Percentiles rank a stretch among this genome's conserved stretches.
Evolutionary conservation across 495 filamentous ascomycete species (phyloP).

Genomic region (Immersiella caudata): DNA sequence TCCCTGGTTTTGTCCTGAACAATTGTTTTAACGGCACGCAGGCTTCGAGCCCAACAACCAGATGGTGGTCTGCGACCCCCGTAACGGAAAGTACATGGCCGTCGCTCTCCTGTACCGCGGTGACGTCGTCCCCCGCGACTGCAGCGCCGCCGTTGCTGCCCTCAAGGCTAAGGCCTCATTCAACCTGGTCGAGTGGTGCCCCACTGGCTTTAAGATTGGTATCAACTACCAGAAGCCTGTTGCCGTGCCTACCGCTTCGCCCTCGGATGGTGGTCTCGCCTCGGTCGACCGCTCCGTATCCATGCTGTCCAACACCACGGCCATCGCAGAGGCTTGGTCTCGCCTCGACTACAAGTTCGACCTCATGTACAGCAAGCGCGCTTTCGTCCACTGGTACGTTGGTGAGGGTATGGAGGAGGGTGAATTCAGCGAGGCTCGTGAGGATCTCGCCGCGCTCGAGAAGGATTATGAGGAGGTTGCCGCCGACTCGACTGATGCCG

Average conservation of each 20-base stretch:
- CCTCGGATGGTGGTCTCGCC: slow-evolving; percentile 68
- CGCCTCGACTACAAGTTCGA: slow-evolving; percentile 93
- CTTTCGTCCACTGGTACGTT: slow-evolving; percentile 95
- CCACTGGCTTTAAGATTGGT: slow-evolving; percentile 93
- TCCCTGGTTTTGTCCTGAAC: not conserved
- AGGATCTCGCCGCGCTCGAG: slow-evolving; percentile 86
- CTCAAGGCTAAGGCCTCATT: slow-evolving; percentile 87
- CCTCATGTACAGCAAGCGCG: slow-evolving; percentile 95
- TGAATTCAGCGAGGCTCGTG: slow-evolving; percentile 87
- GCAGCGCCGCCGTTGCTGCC: slow-evolving; percentile 73
- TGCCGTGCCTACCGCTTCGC: slow-evolving; percentile 66
- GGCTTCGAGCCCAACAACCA: slow-evolving; percentile 94
- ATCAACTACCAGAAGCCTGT: slow-evolving; percentile 91
- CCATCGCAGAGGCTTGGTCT: slow-evolving; percentile 88
- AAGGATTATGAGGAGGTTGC: slow-evolving; percentile 94
- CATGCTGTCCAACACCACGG: slow-evolving; percentile 92
- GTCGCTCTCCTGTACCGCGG: slow-evolving; percentile 88
- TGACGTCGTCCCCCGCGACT: slow-evolving; percentile 85
- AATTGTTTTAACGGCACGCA: slow-evolving; percentile 27
- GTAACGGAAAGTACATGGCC: slow-evolving; percentile 94
- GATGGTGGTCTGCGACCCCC: slow-evolving; percentile 93
- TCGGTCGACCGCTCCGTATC: slow-evolving; percentile 84
- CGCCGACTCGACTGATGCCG: slow-evolving; percentile 65
- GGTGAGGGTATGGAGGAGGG: slow-evolving; percentile 97
- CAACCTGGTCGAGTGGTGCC: slow-evolving; percentile 94